A percentile compares a stretch with the other conserved stretches of the same genome.
These are phyloP conservation scores for Anthoceros angustus DNA, from an alignment of 225 moss, liverwort and hornwort species.

Conservation along the genomic window DNA sequence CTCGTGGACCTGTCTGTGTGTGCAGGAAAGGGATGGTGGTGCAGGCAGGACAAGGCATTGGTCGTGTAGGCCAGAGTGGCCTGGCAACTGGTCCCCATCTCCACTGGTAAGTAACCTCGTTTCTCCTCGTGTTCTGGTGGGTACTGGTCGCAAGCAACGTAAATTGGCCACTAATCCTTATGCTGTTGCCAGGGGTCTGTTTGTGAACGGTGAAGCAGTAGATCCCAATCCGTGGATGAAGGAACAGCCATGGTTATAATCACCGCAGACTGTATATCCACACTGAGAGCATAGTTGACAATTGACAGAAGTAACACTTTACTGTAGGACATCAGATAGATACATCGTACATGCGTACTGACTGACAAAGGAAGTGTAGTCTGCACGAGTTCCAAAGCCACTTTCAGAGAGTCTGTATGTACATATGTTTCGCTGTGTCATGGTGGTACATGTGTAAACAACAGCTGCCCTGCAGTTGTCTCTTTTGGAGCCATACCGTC, in stretches of 20 bases:
- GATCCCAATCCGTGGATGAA: conserved; percentile 58
- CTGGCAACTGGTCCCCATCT: conserved; percentile 58
- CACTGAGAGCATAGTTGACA: too few species aligned
- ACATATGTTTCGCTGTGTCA: too few species aligned
- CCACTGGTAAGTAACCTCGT: conserved; percentile 30
- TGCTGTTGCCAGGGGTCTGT: conserved; percentile 35
- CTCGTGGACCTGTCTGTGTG: neutral
- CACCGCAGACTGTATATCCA: too few species aligned
- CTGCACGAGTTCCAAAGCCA: too few species aligned
- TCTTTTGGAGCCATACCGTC: too few species aligned
- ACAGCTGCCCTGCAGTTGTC: too few species aligned
- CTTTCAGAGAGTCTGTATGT: too few species aligned
- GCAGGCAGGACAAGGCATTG: conserved; percentile 46
- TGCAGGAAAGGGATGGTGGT: conserved; percentile 49
- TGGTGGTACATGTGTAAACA: too few species aligned
- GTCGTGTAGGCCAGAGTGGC: conserved; percentile 51
- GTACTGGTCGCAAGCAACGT: neutral
- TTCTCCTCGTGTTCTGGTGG: neutral
- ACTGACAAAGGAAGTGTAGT: too few species aligned
- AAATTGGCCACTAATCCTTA: neutral
- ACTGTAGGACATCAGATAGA: too few species aligned
- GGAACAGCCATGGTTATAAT: conserved; percentile 45
- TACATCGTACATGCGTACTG: too few species aligned
- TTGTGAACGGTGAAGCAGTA: conserved; percentile 51
- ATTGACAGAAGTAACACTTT: too few species aligned